These are phyloP conservation scores for Candida tunisiensis DNA, from an alignment of 1,139 yeast species.

Conservation along the genomic window DNA sequence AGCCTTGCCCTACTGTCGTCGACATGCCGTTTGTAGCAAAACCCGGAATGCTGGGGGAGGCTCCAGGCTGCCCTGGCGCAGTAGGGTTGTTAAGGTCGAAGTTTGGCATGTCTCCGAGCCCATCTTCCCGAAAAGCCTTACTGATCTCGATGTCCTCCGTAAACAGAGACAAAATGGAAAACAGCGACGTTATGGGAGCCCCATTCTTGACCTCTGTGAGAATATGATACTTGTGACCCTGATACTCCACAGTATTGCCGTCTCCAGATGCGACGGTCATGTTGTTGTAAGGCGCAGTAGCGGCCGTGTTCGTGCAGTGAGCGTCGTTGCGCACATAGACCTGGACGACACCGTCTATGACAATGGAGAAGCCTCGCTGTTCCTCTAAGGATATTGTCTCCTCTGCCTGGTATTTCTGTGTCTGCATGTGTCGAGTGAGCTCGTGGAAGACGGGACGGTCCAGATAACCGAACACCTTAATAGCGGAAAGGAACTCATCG, in stretches of 20 bases:
- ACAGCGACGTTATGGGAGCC: slow-evolving; percentile 64
- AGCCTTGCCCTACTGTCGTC: no score
- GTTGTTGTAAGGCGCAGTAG: slow-evolving; percentile 1
- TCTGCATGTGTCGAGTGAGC: slow-evolving; percentile 79
- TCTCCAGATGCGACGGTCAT: no score
- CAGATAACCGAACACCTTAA: slow-evolving; percentile 84
- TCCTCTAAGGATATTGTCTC: slow-evolving; percentile 64
- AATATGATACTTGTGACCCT: slow-evolving; percentile 48
- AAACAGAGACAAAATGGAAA: slow-evolving; percentile 60
- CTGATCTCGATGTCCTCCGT: slow-evolving; percentile 23
- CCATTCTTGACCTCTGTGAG: slow-evolving; percentile 80
- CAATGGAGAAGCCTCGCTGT: slow-evolving; percentile 71
- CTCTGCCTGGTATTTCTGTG: slow-evolving; percentile 64
- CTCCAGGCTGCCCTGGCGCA: no score
- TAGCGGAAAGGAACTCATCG: slow-evolving; percentile 81
- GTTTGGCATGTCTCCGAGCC: neutral
- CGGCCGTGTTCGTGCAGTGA: slow-evolving; percentile 4
- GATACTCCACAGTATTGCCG: slow-evolving; percentile 29
- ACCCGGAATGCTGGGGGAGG: no score
- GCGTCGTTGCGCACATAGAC: slow-evolving; percentile 38
- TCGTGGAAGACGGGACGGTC: slow-evolving; percentile 88
- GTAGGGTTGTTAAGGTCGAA: neutral
- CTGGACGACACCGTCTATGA: slow-evolving; percentile 84
- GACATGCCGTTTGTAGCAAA: no score
- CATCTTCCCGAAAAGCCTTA: neutral